Evolutionary conservation across 2,329 filamentous ascomycete species (phyloP).

Genomic region (Meredithiella fracta): DNA sequence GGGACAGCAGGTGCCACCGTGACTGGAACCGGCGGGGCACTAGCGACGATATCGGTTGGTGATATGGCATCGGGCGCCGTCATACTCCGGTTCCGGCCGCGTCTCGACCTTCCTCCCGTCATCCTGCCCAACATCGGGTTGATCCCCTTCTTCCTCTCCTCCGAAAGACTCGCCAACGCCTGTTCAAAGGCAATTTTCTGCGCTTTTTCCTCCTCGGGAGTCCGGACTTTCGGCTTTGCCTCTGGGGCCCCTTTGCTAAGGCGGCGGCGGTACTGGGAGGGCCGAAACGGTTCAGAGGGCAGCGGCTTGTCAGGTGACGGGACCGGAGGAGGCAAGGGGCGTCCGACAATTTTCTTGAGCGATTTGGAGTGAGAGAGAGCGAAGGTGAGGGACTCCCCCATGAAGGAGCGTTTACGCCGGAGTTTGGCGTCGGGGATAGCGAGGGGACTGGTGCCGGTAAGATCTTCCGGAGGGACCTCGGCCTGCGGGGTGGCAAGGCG

Average conservation of each 20-base stretch:
- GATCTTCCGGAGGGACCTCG: neutral
- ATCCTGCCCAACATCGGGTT: conserved; percentile 13
- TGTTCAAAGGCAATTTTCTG: conserved; percentile 14
- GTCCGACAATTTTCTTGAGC: conserved; percentile 9
- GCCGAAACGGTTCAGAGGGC: neutral
- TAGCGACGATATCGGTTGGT: neutral
- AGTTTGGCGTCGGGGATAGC: conserved; percentile 5
- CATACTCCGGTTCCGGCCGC: conserved; percentile 3
- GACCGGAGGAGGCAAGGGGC: neutral
- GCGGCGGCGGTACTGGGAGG: conserved; percentile 2
- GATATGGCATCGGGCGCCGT: neutral
- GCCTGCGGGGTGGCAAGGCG: conserved; percentile 15
- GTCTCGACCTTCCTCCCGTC: conserved; percentile 6
- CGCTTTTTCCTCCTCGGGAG: neutral
- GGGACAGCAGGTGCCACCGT: neutral
- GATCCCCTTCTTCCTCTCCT: conserved; percentile 12
- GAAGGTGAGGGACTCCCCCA: conserved; percentile 6
- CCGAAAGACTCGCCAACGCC: conserved; percentile 8
- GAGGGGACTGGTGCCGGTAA: neutral
- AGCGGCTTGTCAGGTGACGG: neutral
- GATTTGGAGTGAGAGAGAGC: conserved; percentile 5
- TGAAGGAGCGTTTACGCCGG: conserved; percentile 14
- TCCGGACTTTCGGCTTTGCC: neutral
- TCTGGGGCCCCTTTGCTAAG: neutral
- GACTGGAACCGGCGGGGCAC: neutral